phyloP scores from a whole-genome alignment of 805 yeast genomes.

The Wickerhamiella spandovensis region DNA sequence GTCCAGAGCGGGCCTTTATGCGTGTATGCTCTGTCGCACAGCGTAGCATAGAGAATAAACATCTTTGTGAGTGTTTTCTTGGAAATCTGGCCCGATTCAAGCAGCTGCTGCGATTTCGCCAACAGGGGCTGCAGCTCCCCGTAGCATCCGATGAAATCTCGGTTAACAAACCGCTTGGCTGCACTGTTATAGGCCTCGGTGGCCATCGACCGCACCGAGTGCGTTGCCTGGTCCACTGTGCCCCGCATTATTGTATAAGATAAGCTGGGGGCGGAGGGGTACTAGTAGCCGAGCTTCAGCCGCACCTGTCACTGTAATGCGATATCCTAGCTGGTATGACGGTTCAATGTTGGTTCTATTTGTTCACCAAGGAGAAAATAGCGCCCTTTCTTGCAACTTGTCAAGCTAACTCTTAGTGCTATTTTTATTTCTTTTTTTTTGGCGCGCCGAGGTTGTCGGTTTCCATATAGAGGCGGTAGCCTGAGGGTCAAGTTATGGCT shows the following conservation, averaged over 20 bases:
- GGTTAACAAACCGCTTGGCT: slow-evolving; percentile 1
- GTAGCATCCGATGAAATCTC: not conserved
- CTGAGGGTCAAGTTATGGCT: too few relatives aligned
- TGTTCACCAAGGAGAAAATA: too few relatives aligned
- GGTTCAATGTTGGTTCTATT: too few relatives aligned
- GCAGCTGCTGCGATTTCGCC: not conserved
- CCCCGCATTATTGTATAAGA: not conserved
- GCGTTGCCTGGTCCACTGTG: not conserved
- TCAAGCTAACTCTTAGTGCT: too few relatives aligned
- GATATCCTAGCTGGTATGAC: too few relatives aligned
- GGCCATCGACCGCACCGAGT: slow-evolving; percentile 1
- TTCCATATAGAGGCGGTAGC: too few relatives aligned
- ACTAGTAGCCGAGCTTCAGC: not conserved
- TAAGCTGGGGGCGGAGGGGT: not conserved
- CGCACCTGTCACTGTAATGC: too few relatives aligned
- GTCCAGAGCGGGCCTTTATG: not conserved
- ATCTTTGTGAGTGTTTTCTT: not conserved
- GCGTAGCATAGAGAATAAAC: not conserved
- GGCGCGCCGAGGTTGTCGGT: too few relatives aligned
- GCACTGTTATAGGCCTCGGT: slow-evolving; percentile 1
- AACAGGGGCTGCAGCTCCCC: not conserved
- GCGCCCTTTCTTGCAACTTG: too few relatives aligned
- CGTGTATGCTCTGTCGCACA: not conserved
- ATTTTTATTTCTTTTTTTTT: too few relatives aligned
- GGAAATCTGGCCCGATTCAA: not conserved